Base-by-base conservation (phyloP, 129 eudicot species). In the Lactuca sativa region DNA sequence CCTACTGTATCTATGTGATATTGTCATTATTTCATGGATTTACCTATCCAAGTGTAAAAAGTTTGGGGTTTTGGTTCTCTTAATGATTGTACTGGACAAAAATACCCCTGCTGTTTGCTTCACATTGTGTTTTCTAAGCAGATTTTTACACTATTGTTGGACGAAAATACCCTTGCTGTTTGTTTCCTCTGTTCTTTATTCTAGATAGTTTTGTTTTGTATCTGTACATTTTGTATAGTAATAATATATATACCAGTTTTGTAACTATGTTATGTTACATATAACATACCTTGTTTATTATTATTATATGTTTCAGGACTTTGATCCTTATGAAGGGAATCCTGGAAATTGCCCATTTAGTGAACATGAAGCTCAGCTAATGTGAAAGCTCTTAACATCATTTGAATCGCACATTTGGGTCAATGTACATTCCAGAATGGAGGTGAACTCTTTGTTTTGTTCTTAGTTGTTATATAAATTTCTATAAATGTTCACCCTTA, bases 401-500 rank as follows among this genome's bases (percentile, higher is more conserved):
- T 92, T 92, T 83, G 96, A 86, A 77, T 96, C 98, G 14, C 98
- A 92, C 75, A 66, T 92, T 38, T 92, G 98, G 98, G 88, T 92
- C 71, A 92, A 86, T 41, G 95, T 92, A 74, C 98, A 92, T 76
- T 92, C 98, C 59, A 96, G 98, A 73, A 92, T 92, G 98, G 96
- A 92, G 90, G 98, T 89, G 68, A 79, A 75, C 48, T n/a, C 4
- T 10, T 74, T 60, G 7, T 54, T 31, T 47, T 64, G 77, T 57
- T 17, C 66, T 56, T 47, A 14, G 30, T 38, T 70, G 9, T 79
- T 63, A 44, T 57, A 32, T 80, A 38, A 53, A 3, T 62, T 57
- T 61, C 10, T 4, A 56, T 74, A 93, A 97, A 93, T 85, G 85
- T 93, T 80, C 90, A 93, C 57, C 98, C 98, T 67, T 85, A 70